These are phyloP conservation scores for Vitis amurensis DNA, from an alignment of 164 flowering plant species.

Conservation along the genomic window DNA sequence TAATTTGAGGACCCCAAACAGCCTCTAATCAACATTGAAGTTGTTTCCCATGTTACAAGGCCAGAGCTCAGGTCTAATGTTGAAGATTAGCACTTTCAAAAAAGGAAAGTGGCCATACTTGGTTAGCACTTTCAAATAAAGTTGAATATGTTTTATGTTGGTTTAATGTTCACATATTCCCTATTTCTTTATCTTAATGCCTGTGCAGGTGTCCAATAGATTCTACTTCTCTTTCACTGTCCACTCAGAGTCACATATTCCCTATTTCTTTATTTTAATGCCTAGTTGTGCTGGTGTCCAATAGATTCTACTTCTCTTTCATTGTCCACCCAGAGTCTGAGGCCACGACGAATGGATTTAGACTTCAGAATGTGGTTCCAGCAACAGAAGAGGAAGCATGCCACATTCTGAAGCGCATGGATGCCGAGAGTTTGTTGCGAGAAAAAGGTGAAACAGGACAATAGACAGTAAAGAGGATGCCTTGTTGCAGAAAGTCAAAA, in stretches of 20 bases:
- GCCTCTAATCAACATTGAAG: conserved; percentile 86
- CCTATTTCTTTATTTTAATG: not conserved
- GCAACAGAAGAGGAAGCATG: conserved; percentile 93
- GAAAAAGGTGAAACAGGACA: not conserved
- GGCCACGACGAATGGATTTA: conserved; percentile 46
- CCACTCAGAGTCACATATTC: not conserved
- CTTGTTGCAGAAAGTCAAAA: too few relatives aligned
- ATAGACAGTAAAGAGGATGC: not conserved
- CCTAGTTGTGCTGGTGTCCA: conserved; percentile 59
- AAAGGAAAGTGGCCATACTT: too few relatives aligned
- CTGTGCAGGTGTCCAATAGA: too few relatives aligned
- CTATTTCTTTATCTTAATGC: too few relatives aligned
- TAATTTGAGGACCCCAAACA: conserved; percentile 59
- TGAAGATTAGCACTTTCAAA: too few relatives aligned
- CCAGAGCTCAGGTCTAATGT: conserved; percentile 67
- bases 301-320: conserved; percentile 91
- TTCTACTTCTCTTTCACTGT: too few relatives aligned
- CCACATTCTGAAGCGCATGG: conserved; percentile 73
- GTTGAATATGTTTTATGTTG: too few relatives aligned
- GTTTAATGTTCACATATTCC: too few relatives aligned
- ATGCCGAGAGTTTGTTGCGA: conserved; percentile 45
- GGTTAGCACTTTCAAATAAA: too few relatives aligned
- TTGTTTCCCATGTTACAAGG: conserved; percentile 91
- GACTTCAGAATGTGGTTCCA: conserved; percentile 79
- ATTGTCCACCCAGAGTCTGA: conserved; percentile 71